Conservation (phyloP, 768 basidiomycete species). For the Trametes maxima region DNA sequence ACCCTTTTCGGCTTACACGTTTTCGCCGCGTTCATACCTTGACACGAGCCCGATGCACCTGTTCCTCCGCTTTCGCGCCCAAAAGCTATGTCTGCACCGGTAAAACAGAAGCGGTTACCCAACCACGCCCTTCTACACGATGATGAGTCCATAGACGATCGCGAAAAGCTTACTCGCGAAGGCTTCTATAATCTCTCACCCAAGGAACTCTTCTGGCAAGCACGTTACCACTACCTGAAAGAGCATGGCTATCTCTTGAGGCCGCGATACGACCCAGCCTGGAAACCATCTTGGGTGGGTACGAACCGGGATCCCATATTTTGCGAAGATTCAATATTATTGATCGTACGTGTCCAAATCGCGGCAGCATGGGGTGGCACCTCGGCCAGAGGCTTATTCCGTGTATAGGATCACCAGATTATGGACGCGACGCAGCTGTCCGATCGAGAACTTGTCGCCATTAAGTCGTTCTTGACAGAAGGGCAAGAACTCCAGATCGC, state of each 20-base stretch:
- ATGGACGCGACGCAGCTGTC: constrained; percentile 22
- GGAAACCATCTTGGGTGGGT: constrained; percentile 21
- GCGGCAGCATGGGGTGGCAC: no score
- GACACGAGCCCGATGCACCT: not conserved
- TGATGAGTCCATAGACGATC: not conserved
- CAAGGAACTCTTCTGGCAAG: constrained; percentile 16
- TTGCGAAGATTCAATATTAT: no score
- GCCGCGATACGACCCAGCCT: constrained; percentile 20
- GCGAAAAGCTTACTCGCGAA: not conserved
- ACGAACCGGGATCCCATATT: not conserved
- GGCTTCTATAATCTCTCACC: constrained; percentile 14
- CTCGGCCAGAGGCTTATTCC: no score
- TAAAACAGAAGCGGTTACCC: constrained; percentile 17
- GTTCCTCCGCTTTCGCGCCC: not conserved
- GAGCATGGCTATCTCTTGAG: constrained; percentile 27
- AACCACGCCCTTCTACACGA: constrained; percentile 2
- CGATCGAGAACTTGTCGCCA: constrained; percentile 14
- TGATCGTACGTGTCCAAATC: no score
- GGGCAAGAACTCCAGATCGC: constrained; percentile 16
- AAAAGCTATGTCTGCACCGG: not conserved
- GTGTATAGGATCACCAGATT: not conserved
- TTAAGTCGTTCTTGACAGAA: constrained; percentile 12
- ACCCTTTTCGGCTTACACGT: not conserved
- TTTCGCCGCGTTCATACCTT: not conserved
- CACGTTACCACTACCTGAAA: constrained; percentile 14